Evolutionary conservation across 805 yeast genomes (phyloP).

Genomic region (Maudiozyma bulderi): DNA sequence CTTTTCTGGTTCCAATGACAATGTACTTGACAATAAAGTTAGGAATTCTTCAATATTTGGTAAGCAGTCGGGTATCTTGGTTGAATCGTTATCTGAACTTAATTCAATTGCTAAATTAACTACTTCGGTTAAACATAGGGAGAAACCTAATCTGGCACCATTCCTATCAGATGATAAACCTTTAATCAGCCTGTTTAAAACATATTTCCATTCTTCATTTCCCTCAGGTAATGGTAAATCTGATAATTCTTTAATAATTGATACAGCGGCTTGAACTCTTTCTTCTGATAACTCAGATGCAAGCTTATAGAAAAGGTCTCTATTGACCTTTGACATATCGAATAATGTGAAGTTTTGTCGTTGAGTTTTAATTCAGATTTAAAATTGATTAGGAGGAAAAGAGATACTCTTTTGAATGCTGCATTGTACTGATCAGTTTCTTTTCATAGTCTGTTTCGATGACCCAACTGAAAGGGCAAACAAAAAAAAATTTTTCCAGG

Average conservation of each 20-base stretch:
- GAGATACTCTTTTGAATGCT: too few species aligned
- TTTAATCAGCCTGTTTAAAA: conserved; percentile 63
- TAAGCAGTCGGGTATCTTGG: conserved; percentile 10
- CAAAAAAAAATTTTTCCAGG: too few species aligned
- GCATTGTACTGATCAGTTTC: too few species aligned
- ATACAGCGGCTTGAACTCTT: conserved; percentile 62
- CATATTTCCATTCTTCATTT: conserved; percentile 68
- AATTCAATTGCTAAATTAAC: conserved; percentile 30
- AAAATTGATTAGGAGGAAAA: neutral
- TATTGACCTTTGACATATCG: conserved; percentile 36
- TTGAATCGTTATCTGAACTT: neutral
- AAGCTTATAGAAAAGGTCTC: conserved; percentile 66
- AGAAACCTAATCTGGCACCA: conserved; percentile 78
- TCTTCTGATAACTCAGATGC: conserved; percentile 71
- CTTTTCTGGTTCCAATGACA: conserved; percentile 34
- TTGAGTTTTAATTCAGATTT: neutral
- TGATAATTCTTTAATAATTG: conserved; percentile 50
- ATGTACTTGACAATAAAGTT: conserved; percentile 13
- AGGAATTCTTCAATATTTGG: conserved; percentile 16
- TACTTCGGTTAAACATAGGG: conserved; percentile 75
- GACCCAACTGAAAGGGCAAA: too few species aligned
- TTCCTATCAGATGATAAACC: conserved; percentile 79
- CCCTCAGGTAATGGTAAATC: conserved; percentile 26
- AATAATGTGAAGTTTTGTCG: neutral
- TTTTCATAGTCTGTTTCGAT: too few species aligned